These are phyloP conservation scores for Talaromyces proteolyticus DNA, from an alignment of 495 filamentous ascomycete species.

Conservation along the genomic window DNA sequence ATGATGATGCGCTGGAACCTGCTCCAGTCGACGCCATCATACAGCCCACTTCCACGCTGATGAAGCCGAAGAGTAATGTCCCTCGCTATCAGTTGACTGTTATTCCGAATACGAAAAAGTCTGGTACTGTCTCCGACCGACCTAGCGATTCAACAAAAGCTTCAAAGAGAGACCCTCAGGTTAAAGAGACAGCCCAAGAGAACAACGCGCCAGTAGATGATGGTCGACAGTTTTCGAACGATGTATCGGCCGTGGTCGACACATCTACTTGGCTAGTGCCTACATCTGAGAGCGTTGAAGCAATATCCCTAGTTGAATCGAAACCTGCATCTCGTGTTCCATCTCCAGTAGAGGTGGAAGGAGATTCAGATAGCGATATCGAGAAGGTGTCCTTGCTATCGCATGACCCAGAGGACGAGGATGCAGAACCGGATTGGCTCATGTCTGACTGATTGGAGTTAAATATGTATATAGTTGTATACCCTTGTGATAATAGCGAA, in stretches of 20 bases:
- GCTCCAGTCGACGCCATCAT: not conserved
- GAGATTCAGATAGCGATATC: slow-evolving; percentile 27
- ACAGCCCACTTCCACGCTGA: not conserved
- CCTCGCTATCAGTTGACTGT: slow-evolving; percentile 30
- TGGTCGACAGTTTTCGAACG: slow-evolving; percentile 13
- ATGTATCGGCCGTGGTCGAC: slow-evolving; percentile 18
- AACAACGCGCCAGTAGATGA: not conserved
- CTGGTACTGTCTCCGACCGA: not conserved
- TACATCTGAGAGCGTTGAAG: slow-evolving; percentile 20
- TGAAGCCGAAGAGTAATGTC: not conserved
- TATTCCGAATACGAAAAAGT: slow-evolving; percentile 5
- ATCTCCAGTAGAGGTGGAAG: slow-evolving; percentile 3
- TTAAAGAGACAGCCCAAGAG: slow-evolving; percentile 8
- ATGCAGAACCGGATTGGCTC: slow-evolving; percentile 63
- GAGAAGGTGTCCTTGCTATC: slow-evolving; percentile 45
- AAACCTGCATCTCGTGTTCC: slow-evolving; percentile 8
- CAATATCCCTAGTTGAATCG: slow-evolving; percentile 14
- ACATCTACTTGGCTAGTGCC: slow-evolving; percentile 18
- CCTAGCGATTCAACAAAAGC: slow-evolving; percentile 8
- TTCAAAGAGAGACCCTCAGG: not conserved
- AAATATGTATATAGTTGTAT: not conserved
- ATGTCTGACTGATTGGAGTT: slow-evolving; percentile 19
- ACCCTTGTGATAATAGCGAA: too few species aligned
- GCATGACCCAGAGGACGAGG: slow-evolving; percentile 62
- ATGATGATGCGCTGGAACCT: not conserved